Evolutionary conservation across 1,284 basidiomycete genomes (phyloP).

Genomic region (Boletus semigastroideus): DNA sequence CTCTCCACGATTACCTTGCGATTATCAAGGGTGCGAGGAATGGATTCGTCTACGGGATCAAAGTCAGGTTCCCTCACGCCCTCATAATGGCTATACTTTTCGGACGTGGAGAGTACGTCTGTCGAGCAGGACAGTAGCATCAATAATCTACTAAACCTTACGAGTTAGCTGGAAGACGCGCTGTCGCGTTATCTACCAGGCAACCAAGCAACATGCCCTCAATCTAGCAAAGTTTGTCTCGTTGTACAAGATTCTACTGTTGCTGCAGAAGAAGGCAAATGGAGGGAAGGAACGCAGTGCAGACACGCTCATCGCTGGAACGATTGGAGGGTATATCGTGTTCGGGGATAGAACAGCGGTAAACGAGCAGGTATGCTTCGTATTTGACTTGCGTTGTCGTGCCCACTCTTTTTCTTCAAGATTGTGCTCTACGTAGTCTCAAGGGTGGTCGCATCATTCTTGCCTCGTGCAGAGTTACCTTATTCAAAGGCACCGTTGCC

Average conservation of each 20-base stretch:
- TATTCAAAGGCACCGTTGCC: constrained; percentile 41
- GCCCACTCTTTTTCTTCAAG: constrained; percentile 41
- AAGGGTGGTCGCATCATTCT: constrained; percentile 83
- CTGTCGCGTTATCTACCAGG: constrained; percentile 69
- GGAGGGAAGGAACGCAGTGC: constrained; percentile 77
- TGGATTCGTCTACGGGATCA: constrained; percentile 89
- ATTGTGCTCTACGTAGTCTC: constrained; percentile 97
- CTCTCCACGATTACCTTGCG: constrained; percentile 86
- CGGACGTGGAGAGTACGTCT: constrained; percentile 78
- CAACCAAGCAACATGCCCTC: constrained; percentile 87
- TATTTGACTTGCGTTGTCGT: not conserved
- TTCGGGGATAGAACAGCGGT: constrained; percentile 96
- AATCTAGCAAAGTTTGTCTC: constrained; percentile 94
- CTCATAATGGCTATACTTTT: constrained; percentile 98
- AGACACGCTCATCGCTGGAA: constrained; percentile 92
- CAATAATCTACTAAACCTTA: constrained; percentile 10
- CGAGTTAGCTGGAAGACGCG: constrained; percentile 65
- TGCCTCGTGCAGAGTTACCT: constrained; percentile 66
- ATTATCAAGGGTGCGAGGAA: constrained; percentile 95
- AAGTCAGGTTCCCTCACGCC: constrained; percentile 98
- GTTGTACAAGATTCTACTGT: constrained; percentile 85
- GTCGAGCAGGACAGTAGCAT: not conserved
- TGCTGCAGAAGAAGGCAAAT: constrained; percentile 80
- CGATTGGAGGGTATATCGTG: constrained; percentile 89
- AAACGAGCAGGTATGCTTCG: constrained; percentile 85